Evolutionary conservation across 2,329 filamentous ascomycete species (phyloP).

Genomic region (Cryphonectria carpinicola): DNA sequence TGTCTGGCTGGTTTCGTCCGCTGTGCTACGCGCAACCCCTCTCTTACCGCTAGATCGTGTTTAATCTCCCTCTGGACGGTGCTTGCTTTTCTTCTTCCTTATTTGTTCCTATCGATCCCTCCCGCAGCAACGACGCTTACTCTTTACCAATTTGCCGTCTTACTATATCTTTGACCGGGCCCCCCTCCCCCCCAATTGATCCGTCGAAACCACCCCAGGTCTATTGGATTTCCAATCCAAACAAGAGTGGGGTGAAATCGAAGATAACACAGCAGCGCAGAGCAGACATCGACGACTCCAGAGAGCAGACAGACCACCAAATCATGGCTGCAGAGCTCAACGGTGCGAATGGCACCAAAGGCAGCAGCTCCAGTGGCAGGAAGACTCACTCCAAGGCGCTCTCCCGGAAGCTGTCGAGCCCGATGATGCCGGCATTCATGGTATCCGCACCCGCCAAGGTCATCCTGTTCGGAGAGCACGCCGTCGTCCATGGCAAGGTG

Average conservation of each 20-base stretch:
- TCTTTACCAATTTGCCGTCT: background rate
- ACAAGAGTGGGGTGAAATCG: background rate
- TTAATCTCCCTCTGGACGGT: background rate
- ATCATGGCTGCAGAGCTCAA: constrained; percentile 13
- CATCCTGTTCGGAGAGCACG: constrained; percentile 97
- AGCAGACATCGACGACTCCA: background rate
- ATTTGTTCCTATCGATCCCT: background rate
- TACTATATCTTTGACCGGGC: background rate
- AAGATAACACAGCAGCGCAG: background rate
- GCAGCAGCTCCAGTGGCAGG: constrained; percentile 28
- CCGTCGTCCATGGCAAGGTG: constrained; percentile 96
- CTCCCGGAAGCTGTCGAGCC: constrained; percentile 62
- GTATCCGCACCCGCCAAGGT: constrained; percentile 97
- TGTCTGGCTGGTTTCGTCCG: background rate
- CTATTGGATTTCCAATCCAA: background rate
- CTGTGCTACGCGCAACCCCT: background rate
- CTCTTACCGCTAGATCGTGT: background rate
- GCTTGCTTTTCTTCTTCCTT: background rate
- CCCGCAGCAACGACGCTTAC: constrained; percentile 1
- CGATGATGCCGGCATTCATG: constrained; percentile 90
- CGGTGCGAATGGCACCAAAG: constrained; percentile 38
- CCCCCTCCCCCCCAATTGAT: background rate
- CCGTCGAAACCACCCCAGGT: background rate
- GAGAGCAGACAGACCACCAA: background rate
- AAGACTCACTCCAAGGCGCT: constrained; percentile 42